Evolutionary conservation across 345 rosid genomes (phyloP).

Genomic region (Eucalyptus globulus): DNA sequence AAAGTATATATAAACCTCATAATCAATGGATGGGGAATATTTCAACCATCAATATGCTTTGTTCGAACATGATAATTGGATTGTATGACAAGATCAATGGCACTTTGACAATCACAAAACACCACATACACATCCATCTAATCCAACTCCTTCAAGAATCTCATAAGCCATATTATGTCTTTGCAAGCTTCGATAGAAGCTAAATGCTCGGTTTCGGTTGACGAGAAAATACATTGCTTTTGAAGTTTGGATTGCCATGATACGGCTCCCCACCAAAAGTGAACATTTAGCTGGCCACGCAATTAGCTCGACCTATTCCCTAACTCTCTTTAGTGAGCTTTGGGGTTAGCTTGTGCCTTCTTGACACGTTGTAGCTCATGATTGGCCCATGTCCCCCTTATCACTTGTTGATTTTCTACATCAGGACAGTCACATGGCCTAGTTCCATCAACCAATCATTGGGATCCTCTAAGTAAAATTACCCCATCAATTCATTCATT

Average conservation of each 20-base stretch:
- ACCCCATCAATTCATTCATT: not conserved
- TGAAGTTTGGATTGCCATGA: not conserved
- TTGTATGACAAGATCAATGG: not conserved
- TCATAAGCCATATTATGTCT: not conserved
- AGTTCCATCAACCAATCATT: accelerated
- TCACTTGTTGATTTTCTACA: not conserved
- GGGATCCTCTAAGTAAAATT: not conserved
- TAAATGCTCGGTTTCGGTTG: accelerated
- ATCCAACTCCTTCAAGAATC: not conserved
- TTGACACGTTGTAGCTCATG: accelerated
- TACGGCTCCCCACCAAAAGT: not conserved
- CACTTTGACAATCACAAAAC: not conserved
- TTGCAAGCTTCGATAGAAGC: not conserved
- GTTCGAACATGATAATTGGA: not conserved
- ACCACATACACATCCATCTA: not conserved
- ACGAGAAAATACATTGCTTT: not conserved
- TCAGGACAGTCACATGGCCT: not conserved
- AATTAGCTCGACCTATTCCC: not conserved
- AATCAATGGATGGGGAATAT: accelerated
- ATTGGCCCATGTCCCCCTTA: not conserved
- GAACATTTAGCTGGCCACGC: not conserved
- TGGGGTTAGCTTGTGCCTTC: not conserved
- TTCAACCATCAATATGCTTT: not conserved
- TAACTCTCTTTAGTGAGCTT: not conserved
- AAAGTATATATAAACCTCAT: accelerated